Evolutionary conservation across 345 rosid genomes (phyloP).

Genomic region (Linum trigynum): DNA sequence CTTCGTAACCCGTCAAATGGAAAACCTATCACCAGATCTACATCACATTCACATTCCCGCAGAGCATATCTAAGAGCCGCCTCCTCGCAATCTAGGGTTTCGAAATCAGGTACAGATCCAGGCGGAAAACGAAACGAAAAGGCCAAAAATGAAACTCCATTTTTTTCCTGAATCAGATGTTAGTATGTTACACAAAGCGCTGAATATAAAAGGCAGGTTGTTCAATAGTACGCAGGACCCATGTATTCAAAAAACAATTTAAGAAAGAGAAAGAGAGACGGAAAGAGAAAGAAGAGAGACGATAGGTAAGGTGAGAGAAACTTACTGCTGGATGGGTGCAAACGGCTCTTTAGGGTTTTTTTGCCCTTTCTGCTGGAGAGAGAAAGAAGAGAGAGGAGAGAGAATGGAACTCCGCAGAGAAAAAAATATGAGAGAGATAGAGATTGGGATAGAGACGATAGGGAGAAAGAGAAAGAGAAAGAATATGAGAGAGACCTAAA

Average conservation of each 20-base stretch:
- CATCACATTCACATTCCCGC: neutral
- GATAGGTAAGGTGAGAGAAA: slow-evolving; percentile 49
- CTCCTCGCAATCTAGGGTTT: slow-evolving; percentile 10
- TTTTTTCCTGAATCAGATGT: neutral
- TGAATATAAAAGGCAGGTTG: slow-evolving; percentile 13
- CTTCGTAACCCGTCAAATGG: no score
- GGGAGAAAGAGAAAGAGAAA: neutral
- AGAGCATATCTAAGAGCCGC: neutral
- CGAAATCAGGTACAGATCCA: slow-evolving; percentile 22
- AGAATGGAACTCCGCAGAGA: slow-evolving; percentile 24
- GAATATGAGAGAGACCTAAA: slow-evolving; percentile 28
- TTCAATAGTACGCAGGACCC: slow-evolving; percentile 34
- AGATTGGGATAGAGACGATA: slow-evolving; percentile 10
- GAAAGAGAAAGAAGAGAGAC: slow-evolving; percentile 22
- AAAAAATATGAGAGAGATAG: slow-evolving; percentile 21
- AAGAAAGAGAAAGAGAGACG: slow-evolving; percentile 32
- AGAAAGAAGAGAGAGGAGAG: slow-evolving; percentile 39
- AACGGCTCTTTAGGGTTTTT: slow-evolving; percentile 80
- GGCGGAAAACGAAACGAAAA: neutral
- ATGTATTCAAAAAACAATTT: slow-evolving; percentile 42
- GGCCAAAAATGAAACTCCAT: neutral
- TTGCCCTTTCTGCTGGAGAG: slow-evolving; percentile 64
- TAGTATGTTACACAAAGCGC: slow-evolving; percentile 8
- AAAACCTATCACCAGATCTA: slow-evolving; percentile 25
- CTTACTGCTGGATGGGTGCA: slow-evolving; percentile 66